These are phyloP conservation scores for Verticillium albo-atrum DNA, from an alignment of 2,329 filamentous ascomycete species.

Conservation along the genomic window DNA sequence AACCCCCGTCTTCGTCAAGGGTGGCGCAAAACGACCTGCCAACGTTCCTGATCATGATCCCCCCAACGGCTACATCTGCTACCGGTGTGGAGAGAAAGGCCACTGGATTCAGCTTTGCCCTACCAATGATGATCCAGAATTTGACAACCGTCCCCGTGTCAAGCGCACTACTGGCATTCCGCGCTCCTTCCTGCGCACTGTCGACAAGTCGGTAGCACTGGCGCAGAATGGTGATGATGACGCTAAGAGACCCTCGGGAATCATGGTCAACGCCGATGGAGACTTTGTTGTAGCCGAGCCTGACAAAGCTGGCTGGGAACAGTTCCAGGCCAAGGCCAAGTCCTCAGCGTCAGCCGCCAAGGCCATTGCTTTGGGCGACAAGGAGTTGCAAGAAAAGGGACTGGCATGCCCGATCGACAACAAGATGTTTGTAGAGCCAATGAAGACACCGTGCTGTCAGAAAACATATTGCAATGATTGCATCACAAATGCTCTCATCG, in stretches of 20 bases:
- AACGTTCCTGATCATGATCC: conserved; percentile 90
- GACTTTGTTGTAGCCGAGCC: conserved; percentile 96
- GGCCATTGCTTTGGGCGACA: conserved; percentile 70
- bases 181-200: conserved; percentile 88
- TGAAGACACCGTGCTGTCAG: conserved; percentile 97
- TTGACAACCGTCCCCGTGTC: conserved; percentile 86
- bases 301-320: conserved; percentile 93
- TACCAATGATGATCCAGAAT: conserved; percentile 96
- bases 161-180: conserved; percentile 97
- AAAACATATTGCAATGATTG: conserved; percentile 99
- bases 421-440: conserved; percentile 96
- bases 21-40: conserved; percentile 59
- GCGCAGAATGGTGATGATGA: conserved; percentile 74
- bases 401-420: conserved; percentile 95
- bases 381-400: conserved; percentile 82
- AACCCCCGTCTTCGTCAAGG: conserved; percentile 54
- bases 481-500: conserved; percentile 97
- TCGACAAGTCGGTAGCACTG: conserved; percentile 81
- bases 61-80: conserved; percentile 91
- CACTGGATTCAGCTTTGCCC: conserved; percentile 99
- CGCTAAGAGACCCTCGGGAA: conserved; percentile 73
- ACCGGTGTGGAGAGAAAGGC: conserved; percentile 94
- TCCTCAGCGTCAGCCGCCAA: conserved; percentile 79
- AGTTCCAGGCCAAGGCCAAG: conserved; percentile 93
- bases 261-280: conserved; percentile 97